Evolutionary conservation across 345 rosid genomes (phyloP).

Genomic region (Lepidium africanum): DNA sequence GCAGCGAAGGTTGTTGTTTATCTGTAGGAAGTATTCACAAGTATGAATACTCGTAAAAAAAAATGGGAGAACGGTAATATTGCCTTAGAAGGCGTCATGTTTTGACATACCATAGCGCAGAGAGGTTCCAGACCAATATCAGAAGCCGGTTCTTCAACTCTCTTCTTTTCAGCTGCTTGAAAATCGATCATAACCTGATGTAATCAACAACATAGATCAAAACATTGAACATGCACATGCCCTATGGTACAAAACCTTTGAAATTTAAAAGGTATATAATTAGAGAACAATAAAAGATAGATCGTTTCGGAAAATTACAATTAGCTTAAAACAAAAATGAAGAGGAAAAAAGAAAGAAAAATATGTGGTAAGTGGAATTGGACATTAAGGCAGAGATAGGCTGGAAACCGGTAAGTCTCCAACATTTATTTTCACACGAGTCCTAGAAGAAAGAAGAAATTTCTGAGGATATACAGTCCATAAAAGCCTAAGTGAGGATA

Average conservation of each 20-base stretch:
- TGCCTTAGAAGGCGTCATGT: not conserved
- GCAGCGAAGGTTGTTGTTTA: constrained; percentile 96
- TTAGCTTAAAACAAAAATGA: not conserved
- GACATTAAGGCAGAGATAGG: not conserved
- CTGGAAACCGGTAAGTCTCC: not conserved
- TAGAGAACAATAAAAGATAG: not conserved
- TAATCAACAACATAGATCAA: constrained; percentile 11
- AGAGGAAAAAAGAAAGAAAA: not conserved
- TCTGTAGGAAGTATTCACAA: constrained; percentile 34
- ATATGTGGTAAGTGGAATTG: not conserved
- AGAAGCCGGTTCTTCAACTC: constrained; percentile 86
- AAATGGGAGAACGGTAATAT: not conserved
- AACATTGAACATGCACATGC: not conserved
- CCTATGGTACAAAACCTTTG: not conserved
- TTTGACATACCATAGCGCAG: constrained; percentile 85
- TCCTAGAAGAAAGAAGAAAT: not conserved
- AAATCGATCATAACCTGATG: constrained; percentile 97
- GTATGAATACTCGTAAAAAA: not conserved
- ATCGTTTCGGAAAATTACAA: not conserved
- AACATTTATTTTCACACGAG: not conserved
- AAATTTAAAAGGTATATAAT: not conserved
- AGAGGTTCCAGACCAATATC: constrained; percentile 93
- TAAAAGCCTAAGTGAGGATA: not conserved
- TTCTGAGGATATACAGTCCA: not conserved
- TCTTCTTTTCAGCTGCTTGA: constrained; percentile 89